These are phyloP conservation scores for Ustilago xerochloae DNA, from an alignment of 1,284 basidiomycete genomes.

Conservation along the genomic window DNA sequence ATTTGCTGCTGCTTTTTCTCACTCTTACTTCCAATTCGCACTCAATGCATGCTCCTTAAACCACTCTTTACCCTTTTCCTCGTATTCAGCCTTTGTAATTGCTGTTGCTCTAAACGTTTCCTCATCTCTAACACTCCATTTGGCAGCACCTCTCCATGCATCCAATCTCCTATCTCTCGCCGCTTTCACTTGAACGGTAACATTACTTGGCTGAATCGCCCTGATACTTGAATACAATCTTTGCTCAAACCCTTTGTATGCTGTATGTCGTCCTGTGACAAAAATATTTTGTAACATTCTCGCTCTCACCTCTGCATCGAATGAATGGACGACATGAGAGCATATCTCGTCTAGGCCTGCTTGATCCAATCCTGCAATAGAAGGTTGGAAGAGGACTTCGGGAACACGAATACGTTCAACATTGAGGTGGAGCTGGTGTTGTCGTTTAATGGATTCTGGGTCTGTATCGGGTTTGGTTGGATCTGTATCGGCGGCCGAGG, in stretches of 20 bases:
- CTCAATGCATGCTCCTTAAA: conserved; percentile 71
- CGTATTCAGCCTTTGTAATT: conserved; percentile 82
- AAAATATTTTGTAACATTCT: conserved; percentile 86
- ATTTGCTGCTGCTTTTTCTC: too few species aligned
- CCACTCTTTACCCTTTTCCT: conserved; percentile 88
- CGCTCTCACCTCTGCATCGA: conserved; percentile 75
- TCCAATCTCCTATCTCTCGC: conserved; percentile 80
- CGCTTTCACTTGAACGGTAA: conserved; percentile 59
- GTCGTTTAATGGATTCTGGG: conserved; percentile 73
- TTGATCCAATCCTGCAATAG: conserved; percentile 92
- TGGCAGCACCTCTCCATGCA: conserved; percentile 92
- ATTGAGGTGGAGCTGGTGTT: conserved; percentile 85
- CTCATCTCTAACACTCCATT: conserved; percentile 74
- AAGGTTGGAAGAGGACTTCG: conserved; percentile 92
- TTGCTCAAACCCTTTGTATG: conserved; percentile 77
- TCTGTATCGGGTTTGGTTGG: conserved; percentile 66
- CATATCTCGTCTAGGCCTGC: conserved; percentile 92
- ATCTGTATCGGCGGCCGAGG: conserved; percentile 70
- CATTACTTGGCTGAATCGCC: conserved; percentile 50
- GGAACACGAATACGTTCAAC: conserved; percentile 93
- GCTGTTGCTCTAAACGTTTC: conserved; percentile 71
- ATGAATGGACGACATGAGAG: conserved; percentile 85
- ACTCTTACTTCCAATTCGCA: conserved; percentile 40
- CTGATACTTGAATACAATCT: conserved; percentile 75
- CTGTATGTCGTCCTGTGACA: conserved; percentile 84